Base-by-base conservation (phyloP, 495 filamentous ascomycete genomes). In the Aspergillus carlsbadensis region DNA sequence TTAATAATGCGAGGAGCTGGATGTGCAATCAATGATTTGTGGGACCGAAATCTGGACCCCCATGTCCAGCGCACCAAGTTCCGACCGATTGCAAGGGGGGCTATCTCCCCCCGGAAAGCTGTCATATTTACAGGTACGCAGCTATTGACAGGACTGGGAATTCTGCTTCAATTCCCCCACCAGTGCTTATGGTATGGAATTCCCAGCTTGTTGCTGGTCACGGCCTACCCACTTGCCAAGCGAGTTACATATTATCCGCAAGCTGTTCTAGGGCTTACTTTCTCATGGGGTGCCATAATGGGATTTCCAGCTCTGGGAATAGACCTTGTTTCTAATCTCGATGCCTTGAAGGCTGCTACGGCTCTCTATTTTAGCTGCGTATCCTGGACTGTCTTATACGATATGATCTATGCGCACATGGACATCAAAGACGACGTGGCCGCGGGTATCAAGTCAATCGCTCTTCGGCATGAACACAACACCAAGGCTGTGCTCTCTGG, bases 341-440 rank as follows among this genome's bases (percentile, higher is more conserved):
- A 82, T 22, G 85, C 90, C 14, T 68, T 89, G 57, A 73, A 80
- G 37, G 83, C 88, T 0, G 88, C 92, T 10, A 84, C 78, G 3
- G 80, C 85, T 24, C 75, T 98, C 39, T 98, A 98, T 70, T 74
- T 82, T 14, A 93, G 89, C 58, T 96, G 93, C 65, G 77, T 96
- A 22, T 85, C 92, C 1, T 98, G 94, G 94, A 96, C 94, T 10
- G 83, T 98, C 39, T 68, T 97, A 54, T 98, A 98, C 65, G 94
- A 98, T 73, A 97, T 96, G 87, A 96, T 98, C 17, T 98, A 98
- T 72, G 94, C 95, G 31, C 92, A 97, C 72, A 96, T 97, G 88
- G 94, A 98, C 60, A 92, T 98, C 68, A 89, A 87, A 65, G 94
- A 98, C 62, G 94, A 98, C 67, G 83, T 84, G 31, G 89, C 89